Percentiles rank a stretch among this genome's conserved stretches.
These are phyloP conservation scores for Metschnikowia colocasiae DNA, from an alignment of 805 yeast genomes.

Conservation along the genomic window DNA sequence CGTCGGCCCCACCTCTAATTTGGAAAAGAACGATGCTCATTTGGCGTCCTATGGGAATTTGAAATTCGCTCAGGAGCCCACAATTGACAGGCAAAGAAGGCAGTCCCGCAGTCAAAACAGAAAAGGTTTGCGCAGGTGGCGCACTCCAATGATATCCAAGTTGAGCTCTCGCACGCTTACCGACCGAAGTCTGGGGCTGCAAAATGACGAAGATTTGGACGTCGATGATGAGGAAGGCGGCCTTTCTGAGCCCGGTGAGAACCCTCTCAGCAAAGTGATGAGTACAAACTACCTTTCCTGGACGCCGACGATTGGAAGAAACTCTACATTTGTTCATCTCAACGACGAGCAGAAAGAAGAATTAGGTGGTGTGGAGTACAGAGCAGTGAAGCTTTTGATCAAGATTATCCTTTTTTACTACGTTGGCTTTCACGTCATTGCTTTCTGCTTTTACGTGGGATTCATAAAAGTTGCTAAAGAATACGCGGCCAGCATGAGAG, in stretches of 20 bases:
- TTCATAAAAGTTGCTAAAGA: conserved; percentile 44
- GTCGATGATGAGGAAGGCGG: conserved; percentile 17
- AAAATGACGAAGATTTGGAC: conserved; percentile 11
- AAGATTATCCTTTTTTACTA: conserved; percentile 64
- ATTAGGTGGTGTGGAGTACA: conserved; percentile 94
- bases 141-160: conserved; percentile 15
- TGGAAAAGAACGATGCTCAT: not conserved
- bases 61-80: conserved; percentile 16
- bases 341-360: conserved; percentile 86
- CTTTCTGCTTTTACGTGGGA: conserved; percentile 51
- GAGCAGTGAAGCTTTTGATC: conserved; percentile 76
- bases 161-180: conserved; percentile 11
- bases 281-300: conserved; percentile 76
- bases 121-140: conserved; percentile 15
- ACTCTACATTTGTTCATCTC: conserved; percentile 82
- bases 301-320: conserved; percentile 88
- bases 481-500: conserved; percentile 44
- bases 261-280: conserved; percentile 27
- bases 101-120: conserved; percentile 6
- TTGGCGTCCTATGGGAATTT: conserved; percentile 6
- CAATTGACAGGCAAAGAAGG: conserved; percentile 14
- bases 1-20: not conserved
- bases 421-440: conserved; percentile 67
- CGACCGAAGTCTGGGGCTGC: conserved; percentile 9
- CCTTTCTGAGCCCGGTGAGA: conserved; percentile 17